Evolutionary conservation across 805 yeast genomes (phyloP).

Genomic region (Blastobotrys mokoenaii): DNA sequence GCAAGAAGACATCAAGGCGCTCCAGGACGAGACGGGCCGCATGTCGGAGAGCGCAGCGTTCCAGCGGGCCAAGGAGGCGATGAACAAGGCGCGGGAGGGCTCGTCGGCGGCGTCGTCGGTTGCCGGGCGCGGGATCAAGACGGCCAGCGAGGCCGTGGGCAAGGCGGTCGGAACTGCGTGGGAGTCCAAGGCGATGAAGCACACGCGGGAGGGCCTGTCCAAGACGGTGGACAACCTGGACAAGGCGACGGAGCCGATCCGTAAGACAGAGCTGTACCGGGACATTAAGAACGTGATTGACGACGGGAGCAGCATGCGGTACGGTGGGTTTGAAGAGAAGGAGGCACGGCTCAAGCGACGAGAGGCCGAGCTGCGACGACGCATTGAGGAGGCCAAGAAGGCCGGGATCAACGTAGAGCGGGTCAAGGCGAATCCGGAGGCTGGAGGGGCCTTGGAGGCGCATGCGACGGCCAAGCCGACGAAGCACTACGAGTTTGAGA

Average conservation of each 20-base stretch:
- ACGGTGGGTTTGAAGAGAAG: conserved; percentile 86
- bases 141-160: conserved; percentile 92
- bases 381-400: conserved; percentile 36
- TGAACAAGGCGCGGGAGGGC: conserved; percentile 70
- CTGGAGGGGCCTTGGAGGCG: conserved; percentile 74
- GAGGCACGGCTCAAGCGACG: conserved; percentile 74
- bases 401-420: conserved; percentile 56
- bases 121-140: conserved; percentile 63
- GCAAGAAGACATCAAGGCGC: conserved; percentile 85
- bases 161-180: conserved; percentile 84
- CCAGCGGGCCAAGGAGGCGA: conserved; percentile 88
- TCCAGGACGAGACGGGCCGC: conserved; percentile 92
- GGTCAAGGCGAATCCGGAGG: conserved; percentile 56
- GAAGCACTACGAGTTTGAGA: conserved; percentile 55
- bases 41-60: conserved; percentile 91
- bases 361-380: conserved; percentile 32
- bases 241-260: conserved; percentile 81
- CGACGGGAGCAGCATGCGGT: conserved; percentile 80
- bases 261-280: conserved; percentile 82
- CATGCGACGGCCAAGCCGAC: conserved; percentile 70
- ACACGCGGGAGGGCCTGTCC: conserved; percentile 78
- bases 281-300: conserved; percentile 83
- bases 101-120: conserved; percentile 40
- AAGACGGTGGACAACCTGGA: conserved; percentile 79
- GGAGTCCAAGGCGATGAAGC: conserved; percentile 90